Evolutionary conservation across 306 rosid species (phyloP).

Genomic region (Rosa rugosa): DNA sequence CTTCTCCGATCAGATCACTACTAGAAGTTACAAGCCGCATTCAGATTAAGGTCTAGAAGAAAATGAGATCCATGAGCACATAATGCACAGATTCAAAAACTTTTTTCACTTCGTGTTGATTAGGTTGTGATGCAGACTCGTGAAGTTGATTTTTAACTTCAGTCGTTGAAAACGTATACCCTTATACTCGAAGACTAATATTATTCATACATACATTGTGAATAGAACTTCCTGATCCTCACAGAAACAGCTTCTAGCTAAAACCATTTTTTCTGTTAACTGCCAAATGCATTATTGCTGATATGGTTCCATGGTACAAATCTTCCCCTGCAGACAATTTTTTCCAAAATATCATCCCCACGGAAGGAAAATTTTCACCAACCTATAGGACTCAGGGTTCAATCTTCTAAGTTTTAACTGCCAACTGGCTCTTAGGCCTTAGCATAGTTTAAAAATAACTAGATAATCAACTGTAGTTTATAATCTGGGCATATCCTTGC

Average conservation of each 20-base stretch:
- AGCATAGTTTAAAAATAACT: not conserved
- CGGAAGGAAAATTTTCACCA: not conserved
- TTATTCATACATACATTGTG: not conserved
- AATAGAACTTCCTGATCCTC: not conserved
- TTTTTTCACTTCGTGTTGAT: not conserved
- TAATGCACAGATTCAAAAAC: not conserved
- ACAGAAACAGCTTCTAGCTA: not conserved
- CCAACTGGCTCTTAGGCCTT: not conserved
- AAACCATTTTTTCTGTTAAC: not conserved
- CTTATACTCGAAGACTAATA: not conserved
- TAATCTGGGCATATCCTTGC: not conserved
- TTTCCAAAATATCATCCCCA: not conserved
- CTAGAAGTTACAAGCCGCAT: not conserved
- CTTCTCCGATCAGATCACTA: not conserved
- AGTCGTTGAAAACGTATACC: not conserved
- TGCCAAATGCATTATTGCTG: not conserved
- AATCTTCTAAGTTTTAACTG: not conserved
- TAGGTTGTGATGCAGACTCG: too few relatives aligned
- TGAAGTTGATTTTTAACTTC: not conserved
- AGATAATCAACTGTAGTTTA: not conserved
- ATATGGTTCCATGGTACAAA: not conserved
- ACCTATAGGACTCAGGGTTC: not conserved
- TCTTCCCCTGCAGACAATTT: not conserved
- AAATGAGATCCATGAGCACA: not conserved
- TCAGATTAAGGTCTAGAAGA: conserved; percentile 1